Conservation (phyloP, 2,329 filamentous ascomycete genomes). For the Didymosphaeria variabile region DNA sequence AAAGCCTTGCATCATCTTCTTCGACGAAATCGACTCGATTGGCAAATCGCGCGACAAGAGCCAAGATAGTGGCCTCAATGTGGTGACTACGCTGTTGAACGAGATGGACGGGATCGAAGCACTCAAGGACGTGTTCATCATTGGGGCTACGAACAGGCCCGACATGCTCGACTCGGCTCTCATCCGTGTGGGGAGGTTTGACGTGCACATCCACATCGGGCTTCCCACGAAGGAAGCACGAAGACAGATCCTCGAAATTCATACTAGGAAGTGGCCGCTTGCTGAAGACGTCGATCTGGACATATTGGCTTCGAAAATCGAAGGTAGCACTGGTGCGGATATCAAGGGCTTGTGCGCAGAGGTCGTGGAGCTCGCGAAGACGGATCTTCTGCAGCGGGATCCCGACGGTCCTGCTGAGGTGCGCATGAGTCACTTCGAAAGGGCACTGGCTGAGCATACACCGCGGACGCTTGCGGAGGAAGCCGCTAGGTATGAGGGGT, state of each 20-base stretch:
- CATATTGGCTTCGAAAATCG: conserved; percentile 69
- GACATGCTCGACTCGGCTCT: conserved; percentile 86
- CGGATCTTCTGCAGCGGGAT: conserved; percentile 40
- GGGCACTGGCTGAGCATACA: conserved; percentile 52
- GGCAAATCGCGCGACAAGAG: conserved; percentile 64
- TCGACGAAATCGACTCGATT: conserved; percentile 94
- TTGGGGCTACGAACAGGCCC: conserved; percentile 92
- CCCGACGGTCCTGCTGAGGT: conserved; percentile 32
- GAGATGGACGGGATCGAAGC: conserved; percentile 96
- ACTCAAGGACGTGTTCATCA: conserved; percentile 81
- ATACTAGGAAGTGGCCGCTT: conserved; percentile 69
- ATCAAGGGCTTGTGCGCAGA: conserved; percentile 67
- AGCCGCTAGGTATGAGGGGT: conserved; percentile 54
- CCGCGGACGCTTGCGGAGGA: conserved; percentile 54
- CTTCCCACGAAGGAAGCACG: conserved; percentile 78
- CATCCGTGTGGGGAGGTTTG: conserved; percentile 84
- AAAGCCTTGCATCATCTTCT: conserved; percentile 92
- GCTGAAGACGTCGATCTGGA: conserved; percentile 71
- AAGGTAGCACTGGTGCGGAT: conserved; percentile 88
- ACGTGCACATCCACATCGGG: conserved; percentile 84
- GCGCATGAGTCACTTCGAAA: conserved; percentile 61
- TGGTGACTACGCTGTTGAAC: conserved; percentile 87
- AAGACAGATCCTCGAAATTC: conserved; percentile 77
- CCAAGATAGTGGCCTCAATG: conserved; percentile 72
- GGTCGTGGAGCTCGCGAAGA: conserved; percentile 49